A percentile compares a stretch with the other conserved stretches of the same genome.
Evolutionary conservation across 2,329 filamentous ascomycete species (phyloP).

Genomic region (Drechslerella stenobrocha): DNA sequence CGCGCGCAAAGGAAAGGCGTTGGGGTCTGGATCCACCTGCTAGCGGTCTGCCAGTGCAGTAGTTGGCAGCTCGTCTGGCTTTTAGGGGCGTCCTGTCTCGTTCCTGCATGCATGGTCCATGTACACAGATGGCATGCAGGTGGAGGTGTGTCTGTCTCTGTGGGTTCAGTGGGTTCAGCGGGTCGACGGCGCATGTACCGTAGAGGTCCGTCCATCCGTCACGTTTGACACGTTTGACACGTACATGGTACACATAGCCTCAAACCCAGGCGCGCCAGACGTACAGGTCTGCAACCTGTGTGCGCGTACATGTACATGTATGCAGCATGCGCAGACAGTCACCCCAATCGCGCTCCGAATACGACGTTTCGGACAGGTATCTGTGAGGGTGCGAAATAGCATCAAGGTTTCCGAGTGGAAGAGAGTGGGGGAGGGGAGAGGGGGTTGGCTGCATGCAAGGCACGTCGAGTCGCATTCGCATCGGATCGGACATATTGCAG

Average conservation of each 20-base stretch:
- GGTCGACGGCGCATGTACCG: too few species aligned
- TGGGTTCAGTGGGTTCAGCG: too few species aligned
- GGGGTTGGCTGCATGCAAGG: neutral
- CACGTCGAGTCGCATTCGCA: neutral
- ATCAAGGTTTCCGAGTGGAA: neutral
- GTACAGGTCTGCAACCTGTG: too few species aligned
- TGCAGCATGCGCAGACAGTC: neutral
- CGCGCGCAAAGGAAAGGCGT: neutral
- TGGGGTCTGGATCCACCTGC: neutral
- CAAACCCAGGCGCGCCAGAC: too few species aligned
- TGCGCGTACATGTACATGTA: neutral
- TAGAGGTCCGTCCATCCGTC: too few species aligned
- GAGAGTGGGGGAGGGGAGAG: neutral
- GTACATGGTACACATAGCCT: too few species aligned
- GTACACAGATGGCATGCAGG: neutral
- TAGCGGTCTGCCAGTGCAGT: neutral
- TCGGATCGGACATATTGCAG: neutral
- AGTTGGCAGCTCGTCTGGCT: neutral
- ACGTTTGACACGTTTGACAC: too few species aligned
- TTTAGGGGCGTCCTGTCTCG: constrained; percentile 4
- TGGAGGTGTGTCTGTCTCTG: neutral
- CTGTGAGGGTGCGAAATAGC: neutral
- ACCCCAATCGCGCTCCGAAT: neutral
- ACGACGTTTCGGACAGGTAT: neutral
- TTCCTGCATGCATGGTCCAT: constrained; percentile 5